These are phyloP conservation scores for Diplodia intermedia DNA, from an alignment of 2,329 filamentous ascomycete species.

Conservation along the genomic window DNA sequence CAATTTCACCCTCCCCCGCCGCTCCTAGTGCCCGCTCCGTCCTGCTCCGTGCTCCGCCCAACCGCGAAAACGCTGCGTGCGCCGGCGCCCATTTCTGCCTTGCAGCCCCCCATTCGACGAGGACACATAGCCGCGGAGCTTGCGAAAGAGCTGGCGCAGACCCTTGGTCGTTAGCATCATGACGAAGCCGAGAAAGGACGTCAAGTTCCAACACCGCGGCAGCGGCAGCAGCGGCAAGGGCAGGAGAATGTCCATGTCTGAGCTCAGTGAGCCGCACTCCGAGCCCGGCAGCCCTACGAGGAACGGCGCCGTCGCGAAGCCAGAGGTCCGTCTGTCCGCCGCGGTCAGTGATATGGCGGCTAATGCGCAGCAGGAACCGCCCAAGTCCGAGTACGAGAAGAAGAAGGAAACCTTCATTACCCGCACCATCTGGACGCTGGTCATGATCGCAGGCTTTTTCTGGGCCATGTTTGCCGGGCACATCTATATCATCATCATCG, in stretches of 20 bases:
- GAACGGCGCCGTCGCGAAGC: constrained; percentile 46
- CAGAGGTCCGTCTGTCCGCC: constrained; percentile 34
- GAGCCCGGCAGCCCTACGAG: constrained; percentile 59
- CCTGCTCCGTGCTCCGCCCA: constrained; percentile 15
- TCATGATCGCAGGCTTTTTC: constrained; percentile 97
- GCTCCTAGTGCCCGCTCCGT: constrained; percentile 4
- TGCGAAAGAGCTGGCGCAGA: constrained; percentile 11
- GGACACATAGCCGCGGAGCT: background rate
- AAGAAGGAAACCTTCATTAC: constrained; percentile 99
- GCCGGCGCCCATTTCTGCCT: constrained; percentile 11
- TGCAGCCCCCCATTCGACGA: constrained; percentile 5
- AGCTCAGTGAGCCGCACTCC: constrained; percentile 68
- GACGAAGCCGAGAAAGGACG: constrained; percentile 59
- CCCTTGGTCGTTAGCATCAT: constrained; percentile 16
- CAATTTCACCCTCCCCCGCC: background rate
- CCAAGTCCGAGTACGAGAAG: constrained; percentile 85
- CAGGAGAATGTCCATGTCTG: constrained; percentile 72
- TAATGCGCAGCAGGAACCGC: constrained; percentile 42
- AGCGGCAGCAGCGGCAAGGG: constrained; percentile 59
- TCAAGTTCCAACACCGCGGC: constrained; percentile 60
- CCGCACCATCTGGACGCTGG: constrained; percentile 94
- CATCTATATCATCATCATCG: constrained; percentile 93
- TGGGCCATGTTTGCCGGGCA: constrained; percentile 91
- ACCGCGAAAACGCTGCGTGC: constrained; percentile 17
- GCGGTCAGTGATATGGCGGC: background rate